Base-by-base conservation (phyloP, 805 yeast species). In the Maudiozyma pseudohumilis region DNA sequence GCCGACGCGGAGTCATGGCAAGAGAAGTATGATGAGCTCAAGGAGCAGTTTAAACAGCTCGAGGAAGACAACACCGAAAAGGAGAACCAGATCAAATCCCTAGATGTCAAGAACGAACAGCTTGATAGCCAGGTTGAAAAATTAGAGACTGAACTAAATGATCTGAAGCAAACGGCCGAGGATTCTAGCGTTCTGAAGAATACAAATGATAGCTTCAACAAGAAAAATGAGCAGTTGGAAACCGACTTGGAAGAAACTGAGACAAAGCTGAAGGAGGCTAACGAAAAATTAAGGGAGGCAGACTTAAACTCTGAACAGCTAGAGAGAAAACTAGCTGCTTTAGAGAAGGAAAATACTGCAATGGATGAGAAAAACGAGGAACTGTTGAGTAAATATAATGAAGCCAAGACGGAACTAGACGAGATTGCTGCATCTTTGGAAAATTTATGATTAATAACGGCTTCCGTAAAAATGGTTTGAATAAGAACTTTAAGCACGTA, bases 1-100 rank as follows among this genome's bases (percentile, higher is more conserved):
- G 71, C 84, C 55, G 97, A 92, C 61, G 89, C 95, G 50, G 98
- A 92, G 70, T 71, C 80, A 54, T 94, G 98, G 86, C 96, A 89
- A 70, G 96, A 86, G 63, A 85, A 87, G 71, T 80, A 92, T 44
- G 98, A 92, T 58, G 95, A 84, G 55, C 74, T 83, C 55, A 66
- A 77, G 44, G 77, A 72, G 46, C 79, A 78, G 62, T 77, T 83
- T 68, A 92, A 88, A 73, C 80, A 72, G 59, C 72, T 89, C 63
- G 97, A 89, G 65, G 96, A 89, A 68, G 95, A 86, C 58, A 74
- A 75, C 59, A 70, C 84, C 50, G 89, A 85, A 50, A 88, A 88
- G 69, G 98, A 92, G 63, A 89, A 92, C 70, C 92, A 85, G 63
- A 86, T 92, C 63, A 87, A 86, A 60, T 73, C 96, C 5, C 75